Evolutionary conservation across 2,329 filamentous ascomycete species (phyloP), one percentile per base, ranked within the genome.

Genomic region (Aspergillus persii): DNA sequence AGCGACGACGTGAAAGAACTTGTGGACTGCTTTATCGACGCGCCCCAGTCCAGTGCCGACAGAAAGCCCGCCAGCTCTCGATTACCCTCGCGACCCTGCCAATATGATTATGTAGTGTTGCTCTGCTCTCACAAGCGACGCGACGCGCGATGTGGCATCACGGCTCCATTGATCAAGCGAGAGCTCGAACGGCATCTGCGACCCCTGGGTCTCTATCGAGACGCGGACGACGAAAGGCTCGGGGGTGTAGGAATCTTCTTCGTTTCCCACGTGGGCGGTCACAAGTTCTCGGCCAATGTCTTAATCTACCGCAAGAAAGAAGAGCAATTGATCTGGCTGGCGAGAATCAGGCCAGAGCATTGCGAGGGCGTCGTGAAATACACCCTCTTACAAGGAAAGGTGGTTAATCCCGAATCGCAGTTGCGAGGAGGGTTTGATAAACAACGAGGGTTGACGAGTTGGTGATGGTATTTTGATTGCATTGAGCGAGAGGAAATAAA

Each of bases 201-300:
- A 0, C 89, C 90, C 1, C 80, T 93, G 4, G 91, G 91, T 0
- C 77, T 96, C 11, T 90, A 88, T 72, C 87, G 92, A 36, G 92
- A 96, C 72, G 77, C 91, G 8, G 87, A 93, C 71, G 92, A 96
- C 72, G 87, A 91, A 73, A 81, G 92, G 50, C 89, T 91, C 0
- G 92, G 92, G 7, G 92, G 92, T 8, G 92, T 93, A 1, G 92
- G 91, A 1, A 90, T 96, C 60, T 96, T 95, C 78, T 96, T 94
- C 71, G 92, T 96, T 66, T 93, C 87, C 61, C 93, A 97, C 71
- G 91, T 96, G 4, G 93, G 94, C 36, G 94, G 93, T 0, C 93
- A 97, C 80, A 96, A 96, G 80, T 97, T 94, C 79, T 88, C 88
- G 51, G 93, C 93, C 30, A 97, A 97, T 71, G 86, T 96, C 64